Base-by-base conservation (phyloP, 2,329 filamentous ascomycete species). In the Colletotrichum viniferum region DNA sequence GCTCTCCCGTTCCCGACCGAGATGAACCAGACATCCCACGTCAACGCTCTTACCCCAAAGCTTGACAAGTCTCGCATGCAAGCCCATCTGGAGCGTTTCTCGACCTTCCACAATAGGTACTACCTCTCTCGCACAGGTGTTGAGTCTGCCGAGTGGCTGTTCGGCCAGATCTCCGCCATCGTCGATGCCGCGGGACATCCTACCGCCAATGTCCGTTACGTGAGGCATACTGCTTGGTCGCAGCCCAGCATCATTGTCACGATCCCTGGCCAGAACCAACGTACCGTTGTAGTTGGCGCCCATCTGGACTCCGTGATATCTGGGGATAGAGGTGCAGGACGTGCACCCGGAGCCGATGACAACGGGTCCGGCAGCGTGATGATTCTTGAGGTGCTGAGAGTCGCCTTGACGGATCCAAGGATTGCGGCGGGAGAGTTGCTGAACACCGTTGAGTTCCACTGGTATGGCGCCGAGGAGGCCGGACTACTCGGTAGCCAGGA, bases 381-480 rank as follows among this genome's bases (percentile, higher is more conserved):
- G 3, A 96, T 95, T 69, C 89, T 97, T 2, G 95, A 97, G 81
- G 93, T 94, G 4, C 87, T 97, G 76, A 90, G 94, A 14, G 93
- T 94, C 60, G 87, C 96, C 14, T 87, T 96, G 67, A 89, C 89
- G 73, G 91, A 92, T 43, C 85, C 91, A 10, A 88, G 91, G 56
- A 88, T 96, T 71, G 85, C 90, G 6, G 86, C 88, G 21, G 94
- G 93, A 43, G 88, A 91, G 74, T 91, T 90, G 9, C 85, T 90
- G 76, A 96, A 96, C 83, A 95, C 94, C 0, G 85, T 97, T 74
- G 95, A 97, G 85, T 96, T 96, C 83, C 94, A 96, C 82, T 97
- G 94, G 94, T 96, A 96, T 84, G 93, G 92, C 5, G 95, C 94
- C 2, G 95, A 97, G 80, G 95, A 97, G 82, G 94, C 93, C 10